Evolutionary conservation across 2,329 filamentous ascomycete species (phyloP).

Genomic region (Ustilaginoidea virens): DNA sequence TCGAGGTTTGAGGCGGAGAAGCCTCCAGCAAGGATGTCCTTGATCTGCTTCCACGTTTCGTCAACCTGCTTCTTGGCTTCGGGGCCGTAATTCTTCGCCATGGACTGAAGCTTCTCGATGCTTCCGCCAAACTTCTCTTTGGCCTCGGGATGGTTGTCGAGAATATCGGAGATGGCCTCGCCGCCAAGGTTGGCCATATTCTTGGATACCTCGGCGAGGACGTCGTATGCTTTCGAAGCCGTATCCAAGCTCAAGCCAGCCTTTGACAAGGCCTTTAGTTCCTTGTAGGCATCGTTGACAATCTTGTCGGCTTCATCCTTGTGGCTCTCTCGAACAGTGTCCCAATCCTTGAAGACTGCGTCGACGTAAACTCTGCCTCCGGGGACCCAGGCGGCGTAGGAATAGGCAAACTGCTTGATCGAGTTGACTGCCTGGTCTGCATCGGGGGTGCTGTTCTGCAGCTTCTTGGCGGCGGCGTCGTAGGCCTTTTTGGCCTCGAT

Average conservation of each 20-base stretch:
- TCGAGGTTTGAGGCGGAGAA: slow-evolving; percentile 35
- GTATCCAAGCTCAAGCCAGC: slow-evolving; percentile 46
- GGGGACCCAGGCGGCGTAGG: slow-evolving; percentile 57
- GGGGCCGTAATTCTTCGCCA: slow-evolving; percentile 55
- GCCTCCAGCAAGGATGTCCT: slow-evolving; percentile 46
- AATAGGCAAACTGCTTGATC: slow-evolving; percentile 49
- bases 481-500: slow-evolving; percentile 46
- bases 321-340: slow-evolving; percentile 51
- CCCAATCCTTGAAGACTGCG: slow-evolving; percentile 52
- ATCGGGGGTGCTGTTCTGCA: slow-evolving; percentile 46
- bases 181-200: slow-evolving; percentile 45
- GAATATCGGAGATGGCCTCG: slow-evolving; percentile 46
- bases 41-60: slow-evolving; percentile 52
- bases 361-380: slow-evolving; percentile 56
- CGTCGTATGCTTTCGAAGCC: slow-evolving; percentile 42
- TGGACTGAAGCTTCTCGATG: slow-evolving; percentile 51
- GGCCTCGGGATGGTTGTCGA: slow-evolving; percentile 58
- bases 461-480: slow-evolving; percentile 40
- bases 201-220: slow-evolving; percentile 45
- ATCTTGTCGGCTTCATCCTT: slow-evolving; percentile 55
- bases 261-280: slow-evolving; percentile 47
- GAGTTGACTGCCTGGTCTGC: slow-evolving; percentile 51
- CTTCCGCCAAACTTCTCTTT: slow-evolving; percentile 58
- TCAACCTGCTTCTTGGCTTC: slow-evolving; percentile 66
- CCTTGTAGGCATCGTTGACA: slow-evolving; percentile 48